phyloP scores from a whole-genome alignment of 192 early-diverging fungal genomes.

The Neocallimastix lanati region DNA sequence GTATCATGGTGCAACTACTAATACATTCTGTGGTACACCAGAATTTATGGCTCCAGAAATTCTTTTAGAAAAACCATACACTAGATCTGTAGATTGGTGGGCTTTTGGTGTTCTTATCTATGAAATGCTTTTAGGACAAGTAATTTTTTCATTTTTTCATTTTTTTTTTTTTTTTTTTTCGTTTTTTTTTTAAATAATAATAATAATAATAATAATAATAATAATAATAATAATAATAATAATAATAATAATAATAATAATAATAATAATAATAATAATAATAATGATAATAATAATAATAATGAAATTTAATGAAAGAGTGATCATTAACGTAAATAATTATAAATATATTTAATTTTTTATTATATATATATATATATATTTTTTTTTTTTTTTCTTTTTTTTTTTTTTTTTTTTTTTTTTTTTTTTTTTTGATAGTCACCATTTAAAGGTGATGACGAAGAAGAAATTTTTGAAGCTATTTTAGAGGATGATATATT shows the following conservation, averaged over 20 bases:
- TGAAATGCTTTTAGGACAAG: background rate
- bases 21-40: background rate
- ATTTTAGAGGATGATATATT: slow-evolving; percentile 91
- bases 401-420: background rate
- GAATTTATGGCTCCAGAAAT: slow-evolving; percentile 1
- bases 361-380: too few species aligned
- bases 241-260: too few species aligned
- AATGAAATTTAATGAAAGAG: too few species aligned
- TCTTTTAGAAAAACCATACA: background rate
- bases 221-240: too few species aligned
- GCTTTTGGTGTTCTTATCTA: background rate
- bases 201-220: too few species aligned
- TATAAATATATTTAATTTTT: too few species aligned
- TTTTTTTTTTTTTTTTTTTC: background rate
- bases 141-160: background rate
- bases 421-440: slow-evolving; percentile 7
- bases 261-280: too few species aligned
- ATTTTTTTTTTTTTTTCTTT: too few species aligned
- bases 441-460: slow-evolving; percentile 87
- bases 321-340: too few species aligned
- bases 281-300: too few species aligned
- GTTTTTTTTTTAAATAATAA: background rate
- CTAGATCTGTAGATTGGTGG: background rate
- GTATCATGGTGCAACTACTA: background rate
- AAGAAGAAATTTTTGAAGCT: slow-evolving; percentile 95